Base-by-base conservation (phyloP, 2,329 filamentous ascomycete species). In the Metarhizium guizhouense region DNA sequence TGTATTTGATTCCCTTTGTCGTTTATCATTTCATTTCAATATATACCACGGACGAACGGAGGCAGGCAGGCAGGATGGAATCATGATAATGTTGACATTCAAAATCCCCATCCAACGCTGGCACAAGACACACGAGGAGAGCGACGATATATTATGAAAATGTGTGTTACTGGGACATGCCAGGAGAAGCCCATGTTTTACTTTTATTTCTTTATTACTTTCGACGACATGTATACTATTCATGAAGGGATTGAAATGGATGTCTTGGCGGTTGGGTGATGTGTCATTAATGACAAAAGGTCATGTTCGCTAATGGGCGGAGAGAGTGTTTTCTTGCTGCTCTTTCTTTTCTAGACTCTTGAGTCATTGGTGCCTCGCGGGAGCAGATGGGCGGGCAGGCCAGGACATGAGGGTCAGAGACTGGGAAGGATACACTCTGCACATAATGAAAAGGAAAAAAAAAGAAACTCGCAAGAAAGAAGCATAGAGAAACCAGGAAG, bases 151-250 rank as follows among this genome's bases (percentile, higher is more conserved):
- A 11, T 48, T 48, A 48, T 18, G 45, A 48, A 30, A 25, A 29
- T 30, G 45, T 8, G 45, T 18, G 45, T 48, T 30, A n/a, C 30
- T 48, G 45, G 20, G 11, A 18, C 20, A 6, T 48, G 45, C 25
- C 45, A 16, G 6, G 20, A 30, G 45, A 30, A 25, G n/a, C 16
- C 6, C 30, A 16, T 48, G 29, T 50, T 50, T 32, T 38, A 16
- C 5, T 29, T 29, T 48, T 14, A 25, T 18, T 10, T 53, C 47
- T 47, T 34, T 36, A 34, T 32, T n/a, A n/a, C 34, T 47, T 20
- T 43, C 42, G 16, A 52, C 25, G 53, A 53, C 42, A 54, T 54
- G 42, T 54, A 53, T 13, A 48, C 30, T 54, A 53, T 50, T 47
- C 34, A 50, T 51, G 50, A 54, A 56, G 48, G 52, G 25, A 47